Base-by-base conservation (phyloP, 2,329 filamentous ascomycete species). In the Daldinia eschscholtzii region DNA sequence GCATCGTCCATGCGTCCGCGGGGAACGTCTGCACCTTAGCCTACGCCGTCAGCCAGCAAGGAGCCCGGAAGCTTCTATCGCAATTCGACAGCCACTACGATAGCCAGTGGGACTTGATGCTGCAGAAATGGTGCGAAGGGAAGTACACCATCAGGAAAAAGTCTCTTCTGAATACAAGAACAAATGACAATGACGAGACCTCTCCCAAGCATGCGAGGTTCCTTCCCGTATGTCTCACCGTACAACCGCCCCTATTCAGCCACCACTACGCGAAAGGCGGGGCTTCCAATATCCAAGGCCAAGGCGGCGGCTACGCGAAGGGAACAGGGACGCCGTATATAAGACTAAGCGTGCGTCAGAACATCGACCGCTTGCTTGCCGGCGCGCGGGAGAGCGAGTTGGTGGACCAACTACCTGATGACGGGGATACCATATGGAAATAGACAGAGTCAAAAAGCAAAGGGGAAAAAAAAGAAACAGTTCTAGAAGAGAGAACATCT, bases 21-120 rank as follows among this genome's bases (percentile, higher is more conserved):
- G 74, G 74, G 18, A 79, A 77, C 10, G 74, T 77, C 26, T 83
- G 81, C 66, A 76, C 73, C 20, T 75, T 79, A 23, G 80, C 77
- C 2, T 83, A 82, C 70, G 81, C 80, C 1, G 78, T 83, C 5
- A 79, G 78, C 0, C 75, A 73, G 12, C 64, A 70, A 56, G 81
- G 81, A 3, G 81, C 81, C 9, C 76, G 76, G 20, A 80, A 79
- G 41, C 74, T 82, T 5, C 70, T 83, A 18, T 76, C 75, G 23
- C 67, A 76, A 57, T 74, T 81, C 61, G 72, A 52, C 57, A 6
- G 55, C 77, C 60, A 74, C 67, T 61, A 75, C 68, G 39, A 71
- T 73, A 57, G 74, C 66, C 64, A 76, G 65, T 60, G 74, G 79
- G 76, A 77, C 30, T 30, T 77, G 57, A 73, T 75, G 73, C 41